Evolutionary conservation across 805 yeast species (phyloP).

Genomic region (Saturnispora besseyi): DNA sequence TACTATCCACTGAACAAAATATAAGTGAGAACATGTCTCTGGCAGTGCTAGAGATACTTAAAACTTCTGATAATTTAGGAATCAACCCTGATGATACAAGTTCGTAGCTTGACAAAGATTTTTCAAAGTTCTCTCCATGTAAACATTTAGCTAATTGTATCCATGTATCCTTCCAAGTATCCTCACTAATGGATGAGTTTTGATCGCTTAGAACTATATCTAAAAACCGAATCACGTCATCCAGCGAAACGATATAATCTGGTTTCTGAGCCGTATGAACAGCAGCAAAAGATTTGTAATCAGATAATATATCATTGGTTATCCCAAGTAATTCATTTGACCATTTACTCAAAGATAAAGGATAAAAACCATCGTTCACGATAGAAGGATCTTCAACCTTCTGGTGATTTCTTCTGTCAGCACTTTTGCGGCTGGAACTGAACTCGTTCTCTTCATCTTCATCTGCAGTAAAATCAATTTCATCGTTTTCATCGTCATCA

Average conservation of each 20-base stretch:
- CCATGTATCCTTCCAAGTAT: slow-evolving; percentile 33
- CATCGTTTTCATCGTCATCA: slow-evolving; percentile 12
- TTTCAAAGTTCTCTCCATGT: not conserved
- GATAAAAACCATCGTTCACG: slow-evolving; percentile 16
- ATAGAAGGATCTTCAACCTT: slow-evolving; percentile 18
- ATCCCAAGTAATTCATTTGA: not conserved
- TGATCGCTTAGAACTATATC: not conserved
- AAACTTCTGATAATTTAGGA: slow-evolving; percentile 31
- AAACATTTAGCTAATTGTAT: slow-evolving; percentile 22
- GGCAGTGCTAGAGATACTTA: slow-evolving; percentile 26
- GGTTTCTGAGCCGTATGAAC: not conserved
- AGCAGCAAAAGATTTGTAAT: not conserved
- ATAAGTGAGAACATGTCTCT: slow-evolving; percentile 36
- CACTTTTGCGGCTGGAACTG: slow-evolving; percentile 6
- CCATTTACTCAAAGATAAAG: slow-evolving; percentile 4
- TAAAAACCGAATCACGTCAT: slow-evolving; percentile 8
- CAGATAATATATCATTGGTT: slow-evolving; percentile 3
- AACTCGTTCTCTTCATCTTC: slow-evolving; percentile 21
- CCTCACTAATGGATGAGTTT: slow-evolving; percentile 14
- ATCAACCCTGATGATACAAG: slow-evolving; percentile 61
- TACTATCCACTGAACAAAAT: slow-evolving; percentile 30
- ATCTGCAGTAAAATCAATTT: slow-evolving; percentile 14
- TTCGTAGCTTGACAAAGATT: slow-evolving; percentile 61
- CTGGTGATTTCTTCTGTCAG: not conserved
- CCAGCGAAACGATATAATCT: not conserved